Conservation (phyloP, 176 grass and related monocot species). For the Cymbopogon citratus region DNA sequence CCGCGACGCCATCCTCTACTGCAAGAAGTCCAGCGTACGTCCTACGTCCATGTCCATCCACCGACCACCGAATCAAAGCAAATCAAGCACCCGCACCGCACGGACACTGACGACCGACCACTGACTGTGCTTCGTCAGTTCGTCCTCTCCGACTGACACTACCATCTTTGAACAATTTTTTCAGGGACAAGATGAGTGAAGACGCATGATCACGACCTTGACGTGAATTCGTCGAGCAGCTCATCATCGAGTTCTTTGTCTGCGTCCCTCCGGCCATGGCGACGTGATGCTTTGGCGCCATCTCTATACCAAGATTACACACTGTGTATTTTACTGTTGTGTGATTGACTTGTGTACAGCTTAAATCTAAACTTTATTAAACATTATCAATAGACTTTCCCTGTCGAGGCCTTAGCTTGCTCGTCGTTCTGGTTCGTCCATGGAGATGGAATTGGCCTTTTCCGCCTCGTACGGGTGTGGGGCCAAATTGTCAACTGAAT, state of each 20-base stretch:
- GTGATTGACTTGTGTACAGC: conserved; percentile 10
- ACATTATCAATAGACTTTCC: neutral
- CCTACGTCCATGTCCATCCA: neutral
- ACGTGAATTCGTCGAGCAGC: neutral
- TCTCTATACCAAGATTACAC: neutral
- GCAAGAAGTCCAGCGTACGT: conserved; percentile 86
- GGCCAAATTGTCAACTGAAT: neutral
- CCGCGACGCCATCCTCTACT: conserved; percentile 91
- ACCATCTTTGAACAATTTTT: neutral
- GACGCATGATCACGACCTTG: conserved; percentile 4
- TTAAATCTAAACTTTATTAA: neutral
- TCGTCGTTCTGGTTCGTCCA: neutral
- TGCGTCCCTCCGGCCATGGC: neutral
- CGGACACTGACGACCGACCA: neutral
- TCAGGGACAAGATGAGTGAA: too few relatives aligned
- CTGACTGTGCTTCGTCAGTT: too few relatives aligned
- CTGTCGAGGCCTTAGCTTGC: neutral
- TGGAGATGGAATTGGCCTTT: neutral
- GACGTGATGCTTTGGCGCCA: neutral
- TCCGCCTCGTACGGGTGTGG: neutral
- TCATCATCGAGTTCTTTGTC: neutral
- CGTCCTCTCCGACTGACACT: neutral
- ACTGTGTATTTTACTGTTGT: neutral
- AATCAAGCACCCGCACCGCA: neutral
- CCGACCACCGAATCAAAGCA: neutral